Conservation (phyloP, 2,329 filamentous ascomycete species). For the Penicillium expansum region DNA sequence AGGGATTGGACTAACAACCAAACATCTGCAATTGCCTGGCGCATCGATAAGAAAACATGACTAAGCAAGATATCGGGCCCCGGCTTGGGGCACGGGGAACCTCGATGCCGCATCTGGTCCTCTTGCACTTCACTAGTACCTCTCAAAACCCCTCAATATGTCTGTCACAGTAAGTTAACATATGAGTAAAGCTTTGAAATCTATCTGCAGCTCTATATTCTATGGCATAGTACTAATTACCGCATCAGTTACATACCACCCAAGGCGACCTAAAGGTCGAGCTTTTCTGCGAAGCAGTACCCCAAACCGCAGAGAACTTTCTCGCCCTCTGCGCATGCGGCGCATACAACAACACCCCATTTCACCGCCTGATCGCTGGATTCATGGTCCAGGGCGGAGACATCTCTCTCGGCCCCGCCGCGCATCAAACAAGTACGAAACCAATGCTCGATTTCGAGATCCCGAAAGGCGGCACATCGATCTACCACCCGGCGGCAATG, state of each 20-base stretch:
- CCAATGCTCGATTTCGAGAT: slow-evolving; percentile 47
- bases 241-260: slow-evolving; percentile 69
- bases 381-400: slow-evolving; percentile 66
- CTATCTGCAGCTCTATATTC: background rate
- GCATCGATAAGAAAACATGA: slow-evolving; percentile 15
- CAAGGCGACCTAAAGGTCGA: slow-evolving; percentile 91
- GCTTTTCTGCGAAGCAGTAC: slow-evolving; percentile 91
- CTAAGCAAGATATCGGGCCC: slow-evolving; percentile 14
- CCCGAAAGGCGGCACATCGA: slow-evolving; percentile 57
- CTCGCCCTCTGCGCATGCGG: slow-evolving; percentile 62
- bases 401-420: slow-evolving; percentile 46
- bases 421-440: slow-evolving; percentile 42
- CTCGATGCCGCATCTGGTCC: slow-evolving; percentile 8
- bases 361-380: slow-evolving; percentile 61
- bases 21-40: slow-evolving; percentile 4
- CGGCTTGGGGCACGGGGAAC: background rate
- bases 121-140: background rate
- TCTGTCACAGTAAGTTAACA: slow-evolving; percentile 33
- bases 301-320: slow-evolving; percentile 83
- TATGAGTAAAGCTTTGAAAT: too few relatives aligned
- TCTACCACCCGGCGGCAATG: slow-evolving; percentile 51
- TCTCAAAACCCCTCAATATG: slow-evolving; percentile 19
- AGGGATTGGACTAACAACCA: slow-evolving; percentile 1
- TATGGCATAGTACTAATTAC: background rate
- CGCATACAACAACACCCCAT: slow-evolving; percentile 60